Base-by-base conservation (phyloP, 768 basidiomycete species). In the Tulasnella sp. region DNA sequence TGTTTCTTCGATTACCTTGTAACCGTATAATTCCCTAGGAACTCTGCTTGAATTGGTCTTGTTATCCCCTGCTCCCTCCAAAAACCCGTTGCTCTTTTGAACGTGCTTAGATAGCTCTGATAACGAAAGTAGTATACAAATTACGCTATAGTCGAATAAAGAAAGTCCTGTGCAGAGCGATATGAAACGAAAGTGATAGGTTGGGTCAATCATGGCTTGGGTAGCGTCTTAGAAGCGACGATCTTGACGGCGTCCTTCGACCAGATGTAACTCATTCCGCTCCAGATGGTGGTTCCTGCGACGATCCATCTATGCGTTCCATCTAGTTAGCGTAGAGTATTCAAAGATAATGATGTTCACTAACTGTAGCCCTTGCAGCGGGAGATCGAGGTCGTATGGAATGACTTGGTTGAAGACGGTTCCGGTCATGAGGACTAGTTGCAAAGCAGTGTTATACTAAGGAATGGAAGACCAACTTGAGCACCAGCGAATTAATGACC, bases 371-470 rank as follows among this genome's bases (percentile, higher is more conserved):
- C 85, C 87, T 63, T 83, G 83, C 12, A 98, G 80, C 29, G 86
- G 82, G 47, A 82, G 40, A 2, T 80, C 77, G 5, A 92, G 79
- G 35, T 90, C 86, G 6, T 81, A 77, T 0, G 91, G 87, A 4
- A 92, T 79, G 37, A 98, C 83, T 0, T 95, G 95, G 63, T 88
- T 88, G 72, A 96, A 82, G 0, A 95, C 96, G 4, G 94, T 95
- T 0, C 83, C 80, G 1, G 94, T 95, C 92, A 99, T 97, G 19
- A 99, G 83, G 7, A 90, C 80, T 14, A 99, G 87, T 79, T 99
- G 96, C 5, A 98, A 85, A 7, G 89, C 89, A 0, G 96, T 99
- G 78, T 99, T 99, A 74, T 93, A 84, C 92, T 97, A 75, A 0
- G 19, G 19, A 8, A n/a, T n/a, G n/a, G n/a, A n/a, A n/a, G n/a